Percentiles rank a stretch among this genome's conserved stretches.
Evolutionary conservation across 352 stramenopile species (phyloP).

Genomic region (Pilasporangium apinafurcum): DNA sequence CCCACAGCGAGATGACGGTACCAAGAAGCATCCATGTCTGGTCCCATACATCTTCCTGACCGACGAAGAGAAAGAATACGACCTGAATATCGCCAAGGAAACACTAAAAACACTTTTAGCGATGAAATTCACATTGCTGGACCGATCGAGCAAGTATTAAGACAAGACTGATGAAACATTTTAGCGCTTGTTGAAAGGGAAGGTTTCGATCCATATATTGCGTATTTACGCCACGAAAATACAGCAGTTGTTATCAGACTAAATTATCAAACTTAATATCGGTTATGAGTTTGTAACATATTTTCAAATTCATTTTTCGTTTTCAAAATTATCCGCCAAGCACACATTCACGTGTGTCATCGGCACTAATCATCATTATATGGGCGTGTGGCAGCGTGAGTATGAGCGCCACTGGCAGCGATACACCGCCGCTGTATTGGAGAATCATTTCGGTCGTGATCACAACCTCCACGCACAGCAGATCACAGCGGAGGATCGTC

Average conservation of each 20-base stretch:
- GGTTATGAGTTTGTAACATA: too few relatives aligned
- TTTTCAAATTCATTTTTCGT: too few relatives aligned
- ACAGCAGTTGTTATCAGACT: too few relatives aligned
- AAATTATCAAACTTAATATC: too few relatives aligned
- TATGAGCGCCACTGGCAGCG: conserved; percentile 59
- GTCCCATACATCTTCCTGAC: conserved; percentile 88
- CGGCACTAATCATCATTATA: too few relatives aligned
- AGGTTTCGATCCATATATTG: too few relatives aligned
- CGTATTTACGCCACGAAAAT: too few relatives aligned
- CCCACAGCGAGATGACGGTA: conserved; percentile 60
- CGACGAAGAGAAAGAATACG: conserved; percentile 85
- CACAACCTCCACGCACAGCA: conserved; percentile 9
- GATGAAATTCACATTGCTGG: conserved; percentile 81
- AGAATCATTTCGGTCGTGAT: conserved; percentile 22
- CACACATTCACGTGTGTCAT: too few relatives aligned
- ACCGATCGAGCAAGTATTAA: conserved; percentile 59
- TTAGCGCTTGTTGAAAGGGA: too few relatives aligned
- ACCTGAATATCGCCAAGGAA: conserved; percentile 84
- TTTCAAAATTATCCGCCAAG: too few relatives aligned
- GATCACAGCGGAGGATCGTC: conserved; percentile 25
- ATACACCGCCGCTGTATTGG: conserved; percentile 29
- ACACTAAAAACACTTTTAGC: conserved; percentile 85
- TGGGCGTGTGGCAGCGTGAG: conserved; percentile 47
- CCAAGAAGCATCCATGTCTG: conserved; percentile 81
- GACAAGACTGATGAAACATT: conserved; percentile 1